Conservation (phyloP, 2,329 filamentous ascomycete genomes). For the Cytospora piceae region DNA sequence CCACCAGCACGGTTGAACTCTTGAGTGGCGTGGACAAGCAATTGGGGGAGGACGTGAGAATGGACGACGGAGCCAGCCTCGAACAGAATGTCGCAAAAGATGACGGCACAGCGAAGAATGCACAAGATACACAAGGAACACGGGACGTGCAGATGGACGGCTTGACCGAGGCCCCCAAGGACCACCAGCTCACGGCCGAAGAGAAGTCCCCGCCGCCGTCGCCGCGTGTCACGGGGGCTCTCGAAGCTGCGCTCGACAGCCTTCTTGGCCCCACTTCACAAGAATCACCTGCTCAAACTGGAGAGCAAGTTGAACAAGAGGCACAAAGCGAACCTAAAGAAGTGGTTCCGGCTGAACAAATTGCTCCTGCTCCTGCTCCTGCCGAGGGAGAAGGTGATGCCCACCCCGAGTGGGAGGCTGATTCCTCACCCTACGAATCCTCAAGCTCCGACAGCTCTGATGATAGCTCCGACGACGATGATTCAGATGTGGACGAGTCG, state of each 20-base stretch:
- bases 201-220: constrained; percentile 18
- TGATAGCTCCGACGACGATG: constrained; percentile 58
- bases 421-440: constrained; percentile 76
- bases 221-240: constrained; percentile 33
- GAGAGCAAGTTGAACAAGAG: neutral
- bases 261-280: constrained; percentile 27
- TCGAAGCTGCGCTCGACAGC: constrained; percentile 35
- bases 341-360: neutral
- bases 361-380: neutral
- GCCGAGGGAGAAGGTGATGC: constrained; percentile 24
- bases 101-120: neutral
- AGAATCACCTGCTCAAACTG: neutral
- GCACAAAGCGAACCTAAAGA: neutral
- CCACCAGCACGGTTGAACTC: neutral
- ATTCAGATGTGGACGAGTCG: constrained; percentile 66
- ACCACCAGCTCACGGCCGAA: constrained; percentile 6
- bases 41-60: constrained; percentile 12
- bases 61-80: constrained; percentile 12
- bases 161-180: neutral
- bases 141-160: constrained; percentile 10
- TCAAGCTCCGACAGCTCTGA: constrained; percentile 64
- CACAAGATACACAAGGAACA: neutral
- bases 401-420: constrained; percentile 81
- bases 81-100: neutral
- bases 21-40: neutral